These are phyloP conservation scores for Rhizopus sp. DNA, from an alignment of 371 early-diverging fungal genomes.

Conservation along the genomic window DNA sequence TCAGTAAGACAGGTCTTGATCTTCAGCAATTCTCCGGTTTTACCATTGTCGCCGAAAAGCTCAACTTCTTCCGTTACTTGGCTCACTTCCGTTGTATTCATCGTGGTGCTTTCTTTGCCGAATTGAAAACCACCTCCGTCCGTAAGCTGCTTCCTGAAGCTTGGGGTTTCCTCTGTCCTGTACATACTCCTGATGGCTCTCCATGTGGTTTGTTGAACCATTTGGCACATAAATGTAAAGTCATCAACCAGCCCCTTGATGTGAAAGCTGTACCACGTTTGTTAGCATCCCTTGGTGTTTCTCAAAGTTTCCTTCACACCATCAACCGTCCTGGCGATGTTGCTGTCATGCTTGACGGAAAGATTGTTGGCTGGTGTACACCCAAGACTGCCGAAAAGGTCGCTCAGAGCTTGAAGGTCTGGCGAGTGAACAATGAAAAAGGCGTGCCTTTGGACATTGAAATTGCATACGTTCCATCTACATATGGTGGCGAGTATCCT, in stretches of 20 bases:
- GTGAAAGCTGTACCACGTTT: constrained; percentile 63
- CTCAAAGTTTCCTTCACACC: constrained; percentile 64
- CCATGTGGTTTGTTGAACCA: constrained; percentile 99
- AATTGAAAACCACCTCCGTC: constrained; percentile 97
- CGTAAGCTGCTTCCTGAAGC: constrained; percentile 98
- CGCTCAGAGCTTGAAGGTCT: constrained; percentile 74
- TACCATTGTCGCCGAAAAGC: constrained; percentile 97
- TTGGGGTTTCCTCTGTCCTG: constrained; percentile 99
- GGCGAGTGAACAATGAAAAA: constrained; percentile 71
- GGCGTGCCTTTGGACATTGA: constrained; percentile 77
- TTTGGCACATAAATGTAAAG: constrained; percentile 90
- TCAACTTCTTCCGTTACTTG: constrained; percentile 97
- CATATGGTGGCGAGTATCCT: constrained; percentile 94
- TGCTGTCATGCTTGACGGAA: constrained; percentile 93
- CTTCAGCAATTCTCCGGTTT: constrained; percentile 96
- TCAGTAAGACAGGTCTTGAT: constrained; percentile 90
- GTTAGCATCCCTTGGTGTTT: constrained; percentile 79
- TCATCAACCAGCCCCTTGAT: constrained; percentile 74
- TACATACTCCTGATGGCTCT: constrained; percentile 99
- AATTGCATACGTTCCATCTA: constrained; percentile 87
- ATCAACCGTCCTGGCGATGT: constrained; percentile 62
- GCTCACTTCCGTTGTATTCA: constrained; percentile 99
- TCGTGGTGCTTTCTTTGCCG: constrained; percentile 99
- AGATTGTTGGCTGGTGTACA: constrained; percentile 88
- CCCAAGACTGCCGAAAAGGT: constrained; percentile 68